Evolutionary conservation across 108 stramenopile species (phyloP), one percentile per base, ranked within the genome.

Genomic region (Chaetoceros muelleri): DNA sequence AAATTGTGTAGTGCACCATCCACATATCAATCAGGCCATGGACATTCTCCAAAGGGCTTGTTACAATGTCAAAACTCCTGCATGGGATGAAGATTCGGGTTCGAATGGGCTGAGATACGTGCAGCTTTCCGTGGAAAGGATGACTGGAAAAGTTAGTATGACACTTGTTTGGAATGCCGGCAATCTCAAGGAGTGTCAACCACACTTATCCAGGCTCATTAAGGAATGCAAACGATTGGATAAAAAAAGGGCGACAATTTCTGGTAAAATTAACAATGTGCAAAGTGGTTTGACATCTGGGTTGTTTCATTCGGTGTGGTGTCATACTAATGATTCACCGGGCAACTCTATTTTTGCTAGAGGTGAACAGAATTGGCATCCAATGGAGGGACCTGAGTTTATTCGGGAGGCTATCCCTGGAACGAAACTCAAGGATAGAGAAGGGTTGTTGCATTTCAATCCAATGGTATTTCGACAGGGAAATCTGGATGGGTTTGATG

Each of bases 381-480:
- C 73, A 23, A 27, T 76, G 2, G 62, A 58, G 19, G 93, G 93
- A 2, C 69, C 73, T 7, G 87, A 86, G 25, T 94, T 76, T 61
- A 55, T 90, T 23, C 74, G 84, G 13, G 93, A 94, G 61, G 70
- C 72, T 16, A 57, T 94, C 45, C 71, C 82, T 0, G 66, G 74
- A 50, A 48, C 48, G 46, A 19, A 28, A 5, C 34, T 71, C 24
- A 48, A 64, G 52, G 46, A 28, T 17, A 31, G 54, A 25, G 71
- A 64, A 50, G 86, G 84, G 48, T 75, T 73, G 65, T 53, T 94
- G 24, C 79, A 80, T 56, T 94, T 95, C 75, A 75, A 85, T 1
- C 97, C 97, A 1, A 60, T 75, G 61, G 84, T 86, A 26, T 98
- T 98, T 69, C 85, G 97, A 13, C 97, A 96, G 73, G 95, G 77